phyloP scores from a whole-genome alignment of 257 asterid genomes.

The Jacaranda copaia region DNA sequence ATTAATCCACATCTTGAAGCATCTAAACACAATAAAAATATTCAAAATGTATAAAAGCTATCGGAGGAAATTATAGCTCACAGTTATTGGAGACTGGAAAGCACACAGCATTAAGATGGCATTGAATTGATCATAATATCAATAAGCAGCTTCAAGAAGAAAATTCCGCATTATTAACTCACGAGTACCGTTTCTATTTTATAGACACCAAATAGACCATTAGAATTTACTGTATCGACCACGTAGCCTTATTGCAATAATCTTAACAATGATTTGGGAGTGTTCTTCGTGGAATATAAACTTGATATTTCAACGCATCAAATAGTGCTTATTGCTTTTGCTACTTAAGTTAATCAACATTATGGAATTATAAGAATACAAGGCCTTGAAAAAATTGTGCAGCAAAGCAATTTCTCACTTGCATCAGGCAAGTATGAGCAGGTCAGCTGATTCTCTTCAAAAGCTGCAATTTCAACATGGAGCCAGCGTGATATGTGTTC shows the following conservation, averaged over 20 bases:
- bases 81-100: not conserved
- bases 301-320: not conserved
- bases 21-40: not conserved
- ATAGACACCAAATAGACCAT: not conserved
- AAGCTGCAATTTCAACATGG: constrained; percentile 10
- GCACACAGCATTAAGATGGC: not conserved
- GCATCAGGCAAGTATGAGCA: constrained; percentile 15
- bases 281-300: constrained; percentile 8
- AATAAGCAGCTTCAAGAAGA: not conserved
- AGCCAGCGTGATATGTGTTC: constrained; percentile 13
- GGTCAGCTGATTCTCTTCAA: constrained; percentile 14
- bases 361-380: constrained; percentile 25
- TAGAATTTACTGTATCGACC: not conserved
- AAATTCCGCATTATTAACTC: not conserved
- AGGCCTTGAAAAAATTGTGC: constrained; percentile 22
- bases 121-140: not conserved
- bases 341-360: constrained; percentile 11
- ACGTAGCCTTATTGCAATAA: not conserved
- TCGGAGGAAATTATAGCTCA: not conserved
- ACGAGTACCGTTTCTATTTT: not conserved
- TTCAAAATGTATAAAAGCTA: not conserved
- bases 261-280: not conserved
- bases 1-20: not conserved
- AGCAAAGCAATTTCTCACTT: constrained; percentile 4
- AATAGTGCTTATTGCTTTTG: not conserved